phyloP scores from a whole-genome alignment of 2,329 filamentous ascomycete genomes.

The Nigrospora osmanthi region DNA sequence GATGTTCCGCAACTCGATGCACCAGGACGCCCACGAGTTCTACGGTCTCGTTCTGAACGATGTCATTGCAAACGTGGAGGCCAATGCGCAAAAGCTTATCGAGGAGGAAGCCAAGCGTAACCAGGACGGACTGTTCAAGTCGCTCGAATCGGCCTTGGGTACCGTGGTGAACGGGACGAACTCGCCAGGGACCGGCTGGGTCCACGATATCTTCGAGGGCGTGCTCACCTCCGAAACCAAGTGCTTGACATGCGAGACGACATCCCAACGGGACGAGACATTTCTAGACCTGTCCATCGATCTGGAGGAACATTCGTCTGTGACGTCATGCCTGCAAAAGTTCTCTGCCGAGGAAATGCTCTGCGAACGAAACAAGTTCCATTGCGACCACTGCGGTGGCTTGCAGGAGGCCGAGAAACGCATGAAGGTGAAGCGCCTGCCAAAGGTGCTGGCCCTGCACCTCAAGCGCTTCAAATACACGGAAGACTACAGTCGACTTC shows the following conservation, averaged over 20 bases:
- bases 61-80: slow-evolving; percentile 88
- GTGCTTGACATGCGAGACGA: slow-evolving; percentile 92
- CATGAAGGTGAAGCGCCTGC: slow-evolving; percentile 97
- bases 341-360: slow-evolving; percentile 99
- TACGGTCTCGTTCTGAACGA: slow-evolving; percentile 92
- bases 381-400: slow-evolving; percentile 94
- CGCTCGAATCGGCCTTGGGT: slow-evolving; percentile 37
- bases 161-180: slow-evolving; percentile 36
- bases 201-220: slow-evolving; percentile 95
- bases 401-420: slow-evolving; percentile 96
- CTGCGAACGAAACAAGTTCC: slow-evolving; percentile 97
- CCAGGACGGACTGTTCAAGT: slow-evolving; percentile 39
- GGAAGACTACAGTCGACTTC: slow-evolving; percentile 84
- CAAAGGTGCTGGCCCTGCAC: slow-evolving; percentile 85
- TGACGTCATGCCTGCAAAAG: slow-evolving; percentile 89
- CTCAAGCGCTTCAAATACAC: slow-evolving; percentile 98
- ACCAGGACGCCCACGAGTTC: slow-evolving; percentile 97
- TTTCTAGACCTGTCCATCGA: slow-evolving; percentile 96
- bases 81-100: slow-evolving; percentile 63
- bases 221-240: slow-evolving; percentile 92
- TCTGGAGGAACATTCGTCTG: slow-evolving; percentile 88
- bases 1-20: slow-evolving; percentile 95
- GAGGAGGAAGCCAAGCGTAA: slow-evolving; percentile 34
- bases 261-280: slow-evolving; percentile 89
- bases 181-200: slow-evolving; percentile 71